phyloP scores from a whole-genome alignment of 306 rosid species.

The Prunus mira region DNA sequence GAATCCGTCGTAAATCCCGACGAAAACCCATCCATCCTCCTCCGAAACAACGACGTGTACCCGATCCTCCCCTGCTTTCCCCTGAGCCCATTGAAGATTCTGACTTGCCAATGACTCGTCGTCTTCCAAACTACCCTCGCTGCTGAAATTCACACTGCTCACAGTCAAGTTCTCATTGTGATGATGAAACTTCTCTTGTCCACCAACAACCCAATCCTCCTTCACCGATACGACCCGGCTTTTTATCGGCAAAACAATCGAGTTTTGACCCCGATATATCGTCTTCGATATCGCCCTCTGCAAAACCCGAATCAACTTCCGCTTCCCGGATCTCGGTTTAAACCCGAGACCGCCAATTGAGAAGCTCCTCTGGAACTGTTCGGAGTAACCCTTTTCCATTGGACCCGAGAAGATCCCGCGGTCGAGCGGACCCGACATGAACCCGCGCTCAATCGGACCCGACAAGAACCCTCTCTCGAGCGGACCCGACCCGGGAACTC shows the following conservation, averaged over 20 bases:
- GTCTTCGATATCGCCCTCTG: conserved; percentile 74
- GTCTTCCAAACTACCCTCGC: conserved; percentile 89
- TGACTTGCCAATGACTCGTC: conserved; percentile 73
- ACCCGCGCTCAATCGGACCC: conserved; percentile 95
- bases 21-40: conserved; percentile 97
- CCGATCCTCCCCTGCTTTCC: conserved; percentile 97
- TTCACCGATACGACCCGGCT: conserved; percentile 37
- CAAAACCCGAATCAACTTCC: conserved; percentile 51
- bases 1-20: conserved; percentile 95
- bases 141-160: conserved; percentile 77
- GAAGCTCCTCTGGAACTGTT: conserved; percentile 78
- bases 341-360: conserved; percentile 58
- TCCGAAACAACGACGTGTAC: conserved; percentile 97
- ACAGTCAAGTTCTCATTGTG: conserved; percentile 78
- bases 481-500: conserved; percentile 71
- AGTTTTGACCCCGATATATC: conserved; percentile 62
- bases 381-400: conserved; percentile 55
- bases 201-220: conserved; percentile 65
- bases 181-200: conserved; percentile 33
- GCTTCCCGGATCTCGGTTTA: conserved; percentile 53
- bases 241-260: conserved; percentile 73
- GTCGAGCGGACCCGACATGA: conserved; percentile 96
- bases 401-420: conserved; percentile 88
- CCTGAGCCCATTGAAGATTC: conserved; percentile 98
- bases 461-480: conserved; percentile 85